Evolutionary conservation across 352 stramenopile genomes (phyloP), one percentile per base, ranked within the genome.

Genomic region (Detonula confervacea): DNA sequence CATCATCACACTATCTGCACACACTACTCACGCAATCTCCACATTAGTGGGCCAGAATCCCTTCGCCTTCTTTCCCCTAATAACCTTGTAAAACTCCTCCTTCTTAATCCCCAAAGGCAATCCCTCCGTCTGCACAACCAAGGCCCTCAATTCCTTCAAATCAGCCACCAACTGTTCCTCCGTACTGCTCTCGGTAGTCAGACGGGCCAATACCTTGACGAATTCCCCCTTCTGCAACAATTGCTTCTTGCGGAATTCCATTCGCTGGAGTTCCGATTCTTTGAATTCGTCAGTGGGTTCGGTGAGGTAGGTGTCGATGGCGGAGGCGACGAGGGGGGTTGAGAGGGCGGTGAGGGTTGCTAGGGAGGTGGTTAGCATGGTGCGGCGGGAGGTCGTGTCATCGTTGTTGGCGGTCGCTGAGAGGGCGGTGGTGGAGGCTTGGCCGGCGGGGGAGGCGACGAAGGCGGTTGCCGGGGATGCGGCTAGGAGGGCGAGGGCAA

Each of bases 221-320:
- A 92, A 91, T 65, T 88, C 74, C 54, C 73, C 77, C 42, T 92
- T 92, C 0, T 73, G 20, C n/a, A 44, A 20, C 0, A 92, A 44
- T 77, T 91, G 82, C 49, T 77, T 60, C 47, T 82, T 87, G 51
- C 86, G 86, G 61, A 92, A 92, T 81, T 91, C 84, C 44, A 83
- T 82, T 0, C 78, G 74, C 69, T 91, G 84, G 29, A 63, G 75
- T 87, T 92, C 87, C 37, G 81, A 89, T 51, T 77, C 77, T 73
- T 91, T 91, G 70, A 92, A 92, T 79, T 91, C 87, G 42, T 90
- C 84, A 1, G 87, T 92, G 3, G 87, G 87, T 82, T 92, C 87
- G n/a, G 79, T 83, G 14, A 92, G 70, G 37, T 90, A 92, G 9
- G 78, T 89, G 16, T 73, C 63, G 9, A 80, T 72, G 27, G 63